phyloP scores from a whole-genome alignment of 2,329 filamentous ascomycete genomes.

The Rhytidhysteron rufulum region DNA sequence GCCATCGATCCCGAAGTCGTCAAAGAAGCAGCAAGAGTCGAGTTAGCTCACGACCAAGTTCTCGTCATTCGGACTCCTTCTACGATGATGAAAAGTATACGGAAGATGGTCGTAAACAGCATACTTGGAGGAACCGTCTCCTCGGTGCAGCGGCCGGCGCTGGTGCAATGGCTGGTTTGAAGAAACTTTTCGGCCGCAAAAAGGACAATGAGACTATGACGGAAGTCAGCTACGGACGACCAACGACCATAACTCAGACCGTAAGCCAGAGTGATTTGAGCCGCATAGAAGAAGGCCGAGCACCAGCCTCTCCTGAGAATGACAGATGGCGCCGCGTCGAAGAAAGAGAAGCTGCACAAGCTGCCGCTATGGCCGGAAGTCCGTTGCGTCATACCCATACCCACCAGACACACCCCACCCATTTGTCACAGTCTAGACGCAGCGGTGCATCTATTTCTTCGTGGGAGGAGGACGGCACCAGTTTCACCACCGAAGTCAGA shows the following conservation, averaged over 20 bases:
- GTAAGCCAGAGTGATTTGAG: conserved; percentile 46
- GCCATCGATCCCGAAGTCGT: conserved; percentile 34
- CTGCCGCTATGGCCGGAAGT: conserved; percentile 47
- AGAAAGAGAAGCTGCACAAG: conserved; percentile 35
- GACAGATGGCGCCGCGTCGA: conserved; percentile 34
- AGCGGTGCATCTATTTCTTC: conserved; percentile 39
- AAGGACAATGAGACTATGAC: conserved; percentile 49
- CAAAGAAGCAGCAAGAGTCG: conserved; percentile 19
- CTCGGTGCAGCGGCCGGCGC: conserved; percentile 42
- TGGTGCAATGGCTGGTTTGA: conserved; percentile 38
- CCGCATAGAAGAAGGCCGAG: conserved; percentile 52
- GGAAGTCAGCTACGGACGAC: conserved; percentile 51
- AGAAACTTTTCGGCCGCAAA: conserved; percentile 58
- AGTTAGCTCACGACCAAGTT: conserved; percentile 32
- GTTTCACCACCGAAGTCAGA: conserved; percentile 25
- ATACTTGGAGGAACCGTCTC: conserved; percentile 44
- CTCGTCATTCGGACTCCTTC: conserved; percentile 31
- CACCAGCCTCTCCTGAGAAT: conserved; percentile 43
- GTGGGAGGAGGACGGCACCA: conserved; percentile 39
- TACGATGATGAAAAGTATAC: conserved; percentile 42
- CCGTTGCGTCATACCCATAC: conserved; percentile 18
- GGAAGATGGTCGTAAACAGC: conserved; percentile 20
- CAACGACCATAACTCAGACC: conserved; percentile 45
- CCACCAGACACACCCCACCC: conserved; percentile 1
- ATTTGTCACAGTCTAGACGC: conserved; percentile 21